Conservation (phyloP, 1,284 basidiomycete species). For the Sphagnurus paluster region DNA sequence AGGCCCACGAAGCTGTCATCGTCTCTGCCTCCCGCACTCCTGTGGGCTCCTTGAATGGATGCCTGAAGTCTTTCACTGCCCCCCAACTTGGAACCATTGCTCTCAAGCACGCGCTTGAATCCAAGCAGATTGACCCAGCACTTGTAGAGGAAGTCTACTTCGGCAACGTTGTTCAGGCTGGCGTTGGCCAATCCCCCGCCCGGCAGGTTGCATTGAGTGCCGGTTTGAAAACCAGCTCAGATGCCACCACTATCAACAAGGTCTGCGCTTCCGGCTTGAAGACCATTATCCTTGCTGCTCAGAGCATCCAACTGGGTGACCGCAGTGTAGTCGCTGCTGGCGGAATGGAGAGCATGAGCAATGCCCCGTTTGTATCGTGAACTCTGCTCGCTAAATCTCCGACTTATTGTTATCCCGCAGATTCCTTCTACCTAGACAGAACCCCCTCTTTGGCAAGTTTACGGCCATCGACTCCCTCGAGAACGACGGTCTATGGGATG, state of each 20-base stretch:
- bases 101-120: constrained; percentile 87
- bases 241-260: constrained; percentile 99
- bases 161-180: constrained; percentile 96
- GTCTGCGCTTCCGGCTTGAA: constrained; percentile 98
- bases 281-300: constrained; percentile 89
- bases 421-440: constrained; percentile 89
- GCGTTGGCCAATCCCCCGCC: constrained; percentile 93
- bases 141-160: constrained; percentile 94
- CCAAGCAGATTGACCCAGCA: constrained; percentile 79
- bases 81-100: constrained; percentile 89
- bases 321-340: constrained; percentile 88
- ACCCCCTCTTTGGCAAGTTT: constrained; percentile 89
- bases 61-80: constrained; percentile 86
- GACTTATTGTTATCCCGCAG: constrained; percentile 42
- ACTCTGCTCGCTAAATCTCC: background rate
- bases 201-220: constrained; percentile 91
- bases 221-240: constrained; percentile 82
- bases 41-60: constrained; percentile 90
- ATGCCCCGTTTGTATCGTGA: constrained; percentile 74
- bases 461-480: constrained; percentile 87
- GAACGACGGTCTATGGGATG: constrained; percentile 93
- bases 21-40: constrained; percentile 94
- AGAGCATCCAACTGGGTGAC: constrained; percentile 88
- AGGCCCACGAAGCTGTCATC: constrained; percentile 87
- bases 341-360: constrained; percentile 98